Conservation (phyloP, 306 rosid genomes). For the Medicago truncatula region MtrunA17r5.0-ANR NC_053046.1:17309501-17310000, state of each 20-base stretch:
- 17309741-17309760: slow-evolving; percentile 81
- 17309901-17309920: not conserved
- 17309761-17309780: slow-evolving; percentile 88
- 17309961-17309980: not conserved
- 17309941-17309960: not conserved
- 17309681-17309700: slow-evolving; percentile 74
- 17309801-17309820: not conserved
- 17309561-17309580: slow-evolving; percentile 83
- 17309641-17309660: slow-evolving; percentile 73
- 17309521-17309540: slow-evolving; percentile 28
- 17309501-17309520: slow-evolving; percentile 80
- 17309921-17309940: not conserved
- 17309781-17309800: slow-evolving; percentile 59
- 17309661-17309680: slow-evolving; percentile 68
- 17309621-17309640: slow-evolving; percentile 72
- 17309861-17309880: not conserved
- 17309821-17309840: not conserved
- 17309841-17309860: not conserved
- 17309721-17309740: slow-evolving; percentile 92
- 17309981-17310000: not conserved
- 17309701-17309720: slow-evolving; percentile 86
- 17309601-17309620: slow-evolving; percentile 85
- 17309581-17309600: slow-evolving; percentile 75
- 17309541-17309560: slow-evolving; percentile 71
- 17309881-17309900: not conserved